Conservation (phyloP, 495 filamentous ascomycete genomes). For the Neurospora sp. region DNA sequence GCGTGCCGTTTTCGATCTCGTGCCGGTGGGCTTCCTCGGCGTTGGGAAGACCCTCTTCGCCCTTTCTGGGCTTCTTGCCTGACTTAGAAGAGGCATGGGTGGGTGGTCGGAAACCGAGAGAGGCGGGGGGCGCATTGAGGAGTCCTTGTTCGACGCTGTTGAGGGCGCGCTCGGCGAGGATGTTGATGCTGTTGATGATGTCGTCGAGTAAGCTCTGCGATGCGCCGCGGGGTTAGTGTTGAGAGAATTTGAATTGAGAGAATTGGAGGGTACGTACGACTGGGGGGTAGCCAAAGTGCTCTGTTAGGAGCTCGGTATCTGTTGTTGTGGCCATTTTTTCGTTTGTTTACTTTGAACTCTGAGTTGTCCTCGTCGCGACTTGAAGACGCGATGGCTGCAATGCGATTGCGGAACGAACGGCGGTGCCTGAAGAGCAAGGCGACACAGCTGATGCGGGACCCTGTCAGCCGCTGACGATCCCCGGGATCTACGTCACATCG, state of each 20-base stretch:
- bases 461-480: background rate
- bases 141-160: constrained; percentile 75
- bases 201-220: constrained; percentile 84
- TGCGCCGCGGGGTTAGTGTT: background rate
- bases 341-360: constrained; percentile 2
- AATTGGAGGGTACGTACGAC: constrained; percentile 46
- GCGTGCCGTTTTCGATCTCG: constrained; percentile 83
- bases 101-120: constrained; percentile 60
- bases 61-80: background rate
- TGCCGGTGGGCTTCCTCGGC: constrained; percentile 47
- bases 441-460: background rate
- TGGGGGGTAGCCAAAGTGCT: constrained; percentile 92
- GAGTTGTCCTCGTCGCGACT: background rate
- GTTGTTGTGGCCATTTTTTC: constrained; percentile 5
- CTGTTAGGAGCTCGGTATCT: constrained; percentile 73
- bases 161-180: constrained; percentile 74
- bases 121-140: constrained; percentile 54
- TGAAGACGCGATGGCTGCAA: constrained; percentile 2
- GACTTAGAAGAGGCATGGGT: constrained; percentile 25
- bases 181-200: constrained; percentile 92
- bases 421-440: constrained; percentile 19
- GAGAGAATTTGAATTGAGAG: background rate
- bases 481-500: constrained; percentile 2
- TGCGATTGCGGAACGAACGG: background rate
- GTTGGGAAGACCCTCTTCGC: background rate